Base-by-base conservation (phyloP, 2,329 filamentous ascomycete species). In the Tricladium varicosporioides region DNA sequence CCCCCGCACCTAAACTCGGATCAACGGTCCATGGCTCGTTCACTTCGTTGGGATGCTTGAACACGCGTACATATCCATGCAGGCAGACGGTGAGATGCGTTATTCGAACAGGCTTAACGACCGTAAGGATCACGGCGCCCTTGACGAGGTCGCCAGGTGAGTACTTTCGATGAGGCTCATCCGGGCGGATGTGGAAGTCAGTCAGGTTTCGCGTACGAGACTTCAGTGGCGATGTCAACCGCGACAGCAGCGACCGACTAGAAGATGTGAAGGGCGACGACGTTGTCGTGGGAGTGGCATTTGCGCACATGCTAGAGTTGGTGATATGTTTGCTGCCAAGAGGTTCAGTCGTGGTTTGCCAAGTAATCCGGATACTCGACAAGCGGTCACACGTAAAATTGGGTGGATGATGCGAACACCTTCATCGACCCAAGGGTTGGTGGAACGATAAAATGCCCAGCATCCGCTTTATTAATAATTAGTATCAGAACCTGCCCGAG, bases 51-150 rank as follows among this genome's bases (percentile, higher is more conserved):
- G 79, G 76, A 54, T 78, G 79, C 73, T 89, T 91, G 75, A 85
- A 90, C 48, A 92, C 88, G 68, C 89, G 86, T 55, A 91, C 88
- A 71, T 86, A 91, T 59, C 90, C 90, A 70, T 91, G 88, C 53
- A 94, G 76, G 59, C 85, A 83, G 60, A 93, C 87, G 10, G 88
- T 89, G 49, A 94, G 78, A 74, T 94, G 90, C 7, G 90, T 93
- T 66, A 94, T 84, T 65, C 88, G 81, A 60, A 91, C 75, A 15
- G 89, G 86, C 72, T 91, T 91, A 65, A 88, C 76, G 36, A 91
- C 81, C 56, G 84, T 87, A 65, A 93, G 76, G 59, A 90, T 79
- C 48, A 93, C 88, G 62, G 82, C 82, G 53, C 90, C 90, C 57
- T 81, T 70, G 32, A 94, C 87, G 63, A 85, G 76, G 68, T 93